Base-by-base conservation (phyloP, 1,139 yeast species). In the Komagataea norvegica region DNA sequence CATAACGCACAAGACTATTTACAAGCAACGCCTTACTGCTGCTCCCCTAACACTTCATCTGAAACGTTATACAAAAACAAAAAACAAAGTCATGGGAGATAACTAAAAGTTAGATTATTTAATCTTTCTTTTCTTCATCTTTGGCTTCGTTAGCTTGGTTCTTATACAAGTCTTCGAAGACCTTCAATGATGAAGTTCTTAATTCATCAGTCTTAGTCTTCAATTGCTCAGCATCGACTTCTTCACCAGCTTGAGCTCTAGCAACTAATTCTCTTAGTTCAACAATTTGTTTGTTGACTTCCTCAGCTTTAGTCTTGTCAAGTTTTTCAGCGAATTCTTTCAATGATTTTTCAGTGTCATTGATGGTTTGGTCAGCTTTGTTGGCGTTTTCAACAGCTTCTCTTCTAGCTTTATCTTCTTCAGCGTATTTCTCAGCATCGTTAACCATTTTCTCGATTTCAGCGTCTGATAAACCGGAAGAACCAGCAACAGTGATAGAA, bases 381-480 rank as follows among this genome's bases (percentile, higher is more conserved):
- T 91, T 89, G 59, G 96, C 95, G 54, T 75, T 70, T 72, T 89
- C 97, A 62, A 89, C 88, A 44, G 95, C 76, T 70, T 86, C 95
- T 67, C 85, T 82, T 51, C 68, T 64, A 51, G 89, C 89, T 49
- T 88, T 85, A 74, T 91, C 98, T 61, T 89, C 82, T 64, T 88
- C 95, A 67, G 93, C 93, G 77, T 77, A 89, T 74, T 87, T 87
- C 74, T 91, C 97, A 57, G 97, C 98, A 61, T 91, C 98, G 70
- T 76, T 82, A 53, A 91, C 95, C 97, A 91, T 91, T 77, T 86
- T 84, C 74, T 89, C 96, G 60, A 91, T 91, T 74, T 91, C 98
- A 51, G 91, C 62, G 60, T 91, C 97, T 53, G 95, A 83, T 59
- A 91, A 77, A 70, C 98, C 98, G 41, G 97, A 89, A 42, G 96